Evolutionary conservation across 306 rosid genomes (phyloP).

Genomic region (Aeschynomene evenia): DNA sequence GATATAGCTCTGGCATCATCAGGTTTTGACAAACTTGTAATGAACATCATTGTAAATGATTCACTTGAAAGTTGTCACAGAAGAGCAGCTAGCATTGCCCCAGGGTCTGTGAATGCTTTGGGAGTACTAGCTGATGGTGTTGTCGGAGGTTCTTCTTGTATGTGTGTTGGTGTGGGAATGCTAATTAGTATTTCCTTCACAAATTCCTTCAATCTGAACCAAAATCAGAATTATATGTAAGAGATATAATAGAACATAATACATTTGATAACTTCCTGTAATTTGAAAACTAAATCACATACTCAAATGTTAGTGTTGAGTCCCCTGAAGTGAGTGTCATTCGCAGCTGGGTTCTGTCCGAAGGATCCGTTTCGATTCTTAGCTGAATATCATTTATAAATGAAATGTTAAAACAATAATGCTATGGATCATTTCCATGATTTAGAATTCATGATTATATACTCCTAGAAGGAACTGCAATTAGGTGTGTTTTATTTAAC

Average conservation of each 20-base stretch:
- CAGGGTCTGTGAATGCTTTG: constrained; percentile 51
- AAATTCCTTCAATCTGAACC: constrained; percentile 66
- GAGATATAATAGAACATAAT: neutral
- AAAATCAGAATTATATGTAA: neutral
- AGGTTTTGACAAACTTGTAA: constrained; percentile 36
- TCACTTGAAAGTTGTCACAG: constrained; percentile 36
- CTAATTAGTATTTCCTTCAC: constrained; percentile 61
- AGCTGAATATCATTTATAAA: constrained; percentile 39
- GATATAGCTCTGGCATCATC: constrained; percentile 46
- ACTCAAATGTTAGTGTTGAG: constrained; percentile 61
- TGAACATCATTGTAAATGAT: constrained; percentile 31
- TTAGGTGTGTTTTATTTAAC: neutral
- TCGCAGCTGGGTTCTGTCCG: constrained; percentile 75
- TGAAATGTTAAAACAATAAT: constrained; percentile 3
- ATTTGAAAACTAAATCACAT: constrained; percentile 27
- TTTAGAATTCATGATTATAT: neutral
- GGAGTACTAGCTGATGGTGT: constrained; percentile 41
- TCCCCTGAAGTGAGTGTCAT: constrained; percentile 75
- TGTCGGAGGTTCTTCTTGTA: constrained; percentile 36
- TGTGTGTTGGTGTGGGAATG: constrained; percentile 39
- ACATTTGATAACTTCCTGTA: neutral
- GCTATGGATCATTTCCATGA: neutral
- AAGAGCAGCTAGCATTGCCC: constrained; percentile 72
- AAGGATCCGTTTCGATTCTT: constrained; percentile 81
- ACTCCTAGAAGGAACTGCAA: neutral